These are phyloP conservation scores for Pachyrhizus erosus DNA, from an alignment of 306 rosid species.

Conservation along the genomic window DNA sequence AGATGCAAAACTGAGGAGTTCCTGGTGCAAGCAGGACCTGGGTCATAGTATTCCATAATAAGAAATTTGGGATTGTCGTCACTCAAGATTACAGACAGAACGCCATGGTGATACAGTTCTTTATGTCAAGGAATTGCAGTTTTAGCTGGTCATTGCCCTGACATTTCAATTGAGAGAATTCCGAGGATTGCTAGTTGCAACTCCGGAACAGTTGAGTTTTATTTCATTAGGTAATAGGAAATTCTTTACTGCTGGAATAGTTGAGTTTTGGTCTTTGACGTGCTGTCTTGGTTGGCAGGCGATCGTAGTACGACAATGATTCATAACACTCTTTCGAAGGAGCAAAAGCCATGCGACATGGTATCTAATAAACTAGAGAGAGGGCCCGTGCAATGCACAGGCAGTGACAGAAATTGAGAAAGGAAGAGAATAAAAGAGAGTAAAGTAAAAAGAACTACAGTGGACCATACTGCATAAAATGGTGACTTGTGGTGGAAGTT, in stretches of 20 bases:
- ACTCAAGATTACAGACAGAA: constrained; percentile 12
- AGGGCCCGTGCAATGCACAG: too few relatives aligned
- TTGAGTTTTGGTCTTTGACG: constrained; percentile 4
- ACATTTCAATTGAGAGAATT: neutral
- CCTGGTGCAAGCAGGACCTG: constrained; percentile 5
- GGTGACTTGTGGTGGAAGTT: too few relatives aligned
- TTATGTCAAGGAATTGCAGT: neutral
- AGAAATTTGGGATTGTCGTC: constrained; percentile 29
- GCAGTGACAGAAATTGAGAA: too few relatives aligned
- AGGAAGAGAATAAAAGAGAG: too few relatives aligned
- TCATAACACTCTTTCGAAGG: neutral
- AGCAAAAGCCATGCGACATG: neutral
- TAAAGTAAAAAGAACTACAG: too few relatives aligned
- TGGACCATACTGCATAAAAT: too few relatives aligned
- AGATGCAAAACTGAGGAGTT: constrained; percentile 52
- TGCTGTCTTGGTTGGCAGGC: constrained; percentile 19
- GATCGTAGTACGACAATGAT: neutral
- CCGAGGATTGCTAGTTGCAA: neutral
- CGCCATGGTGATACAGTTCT: neutral
- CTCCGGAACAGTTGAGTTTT: neutral
- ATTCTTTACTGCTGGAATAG: neutral
- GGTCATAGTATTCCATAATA: constrained; percentile 27
- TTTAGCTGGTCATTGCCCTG: constrained; percentile 30
- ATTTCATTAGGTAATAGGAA: neutral
- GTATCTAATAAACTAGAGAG: neutral